phyloP scores from a whole-genome alignment of 805 yeast species.

The Nakazawaea anatomiae region DNA sequence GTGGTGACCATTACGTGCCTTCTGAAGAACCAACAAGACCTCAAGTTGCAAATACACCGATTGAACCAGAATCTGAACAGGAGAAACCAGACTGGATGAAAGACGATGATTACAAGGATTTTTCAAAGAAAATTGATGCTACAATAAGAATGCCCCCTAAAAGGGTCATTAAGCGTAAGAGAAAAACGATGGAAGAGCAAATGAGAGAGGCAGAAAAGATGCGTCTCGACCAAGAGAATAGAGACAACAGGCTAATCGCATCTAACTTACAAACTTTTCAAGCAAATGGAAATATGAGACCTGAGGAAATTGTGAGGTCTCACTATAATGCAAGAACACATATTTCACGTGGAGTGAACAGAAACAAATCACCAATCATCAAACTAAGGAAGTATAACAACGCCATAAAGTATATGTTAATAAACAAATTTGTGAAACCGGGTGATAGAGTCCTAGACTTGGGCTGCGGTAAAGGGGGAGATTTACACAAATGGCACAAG shows the following conservation, averaged over 20 bases:
- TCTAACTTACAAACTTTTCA: slow-evolving; percentile 12
- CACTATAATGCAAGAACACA: slow-evolving; percentile 86
- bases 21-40: neutral
- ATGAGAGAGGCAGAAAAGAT: slow-evolving; percentile 17
- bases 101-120: slow-evolving; percentile 19
- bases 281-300: slow-evolving; percentile 21
- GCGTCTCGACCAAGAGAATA: slow-evolving; percentile 25
- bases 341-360: slow-evolving; percentile 51
- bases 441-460: slow-evolving; percentile 67
- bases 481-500: slow-evolving; percentile 80
- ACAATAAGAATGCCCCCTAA: neutral
- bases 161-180: slow-evolving; percentile 22
- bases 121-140: slow-evolving; percentile 13
- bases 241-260: slow-evolving; percentile 17
- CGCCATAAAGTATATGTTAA: slow-evolving; percentile 80
- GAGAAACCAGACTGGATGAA: slow-evolving; percentile 29
- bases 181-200: slow-evolving; percentile 19
- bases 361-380: slow-evolving; percentile 78
- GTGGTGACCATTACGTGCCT: slow-evolving; percentile 6
- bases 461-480: slow-evolving; percentile 99
- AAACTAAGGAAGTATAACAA: slow-evolving; percentile 87
- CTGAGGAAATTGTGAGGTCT: slow-evolving; percentile 65
- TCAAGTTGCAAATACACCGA: neutral
- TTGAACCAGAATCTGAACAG: slow-evolving; percentile 1
- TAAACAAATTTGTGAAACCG: slow-evolving; percentile 58